Evolutionary conservation across 2,329 filamentous ascomycete species (phyloP).

Genomic region (Rosellinia necatrix): DNA sequence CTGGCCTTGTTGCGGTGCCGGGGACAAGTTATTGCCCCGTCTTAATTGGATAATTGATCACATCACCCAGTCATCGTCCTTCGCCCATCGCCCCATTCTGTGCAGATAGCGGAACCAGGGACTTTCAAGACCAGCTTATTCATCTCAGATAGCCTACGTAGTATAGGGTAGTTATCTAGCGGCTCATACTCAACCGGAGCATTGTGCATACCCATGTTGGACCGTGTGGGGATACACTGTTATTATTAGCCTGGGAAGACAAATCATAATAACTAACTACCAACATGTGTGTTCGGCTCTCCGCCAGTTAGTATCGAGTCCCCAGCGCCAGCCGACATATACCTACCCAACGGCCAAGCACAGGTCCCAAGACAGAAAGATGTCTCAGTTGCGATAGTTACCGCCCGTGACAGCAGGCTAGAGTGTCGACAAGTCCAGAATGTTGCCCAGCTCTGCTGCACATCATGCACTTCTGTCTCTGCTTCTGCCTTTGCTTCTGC

Average conservation of each 20-base stretch:
- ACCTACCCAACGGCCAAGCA: too few relatives aligned
- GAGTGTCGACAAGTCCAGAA: too few relatives aligned
- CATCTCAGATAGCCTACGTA: neutral
- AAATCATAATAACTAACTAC: too few relatives aligned
- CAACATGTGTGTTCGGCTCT: neutral
- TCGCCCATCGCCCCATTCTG: neutral
- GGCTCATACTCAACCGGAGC: neutral
- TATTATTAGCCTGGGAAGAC: constrained; percentile 17
- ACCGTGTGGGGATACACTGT: neutral
- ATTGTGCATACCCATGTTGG: neutral
- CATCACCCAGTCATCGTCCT: neutral
- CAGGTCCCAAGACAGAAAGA: too few relatives aligned
- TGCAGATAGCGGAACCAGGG: neutral
- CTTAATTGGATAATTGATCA: neutral
- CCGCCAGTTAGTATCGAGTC: constrained; percentile 1
- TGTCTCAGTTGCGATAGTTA: too few relatives aligned
- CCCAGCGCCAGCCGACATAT: neutral
- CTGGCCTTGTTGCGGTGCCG: neutral
- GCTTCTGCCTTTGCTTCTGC: neutral
- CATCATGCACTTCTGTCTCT: too few relatives aligned
- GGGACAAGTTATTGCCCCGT: neutral
- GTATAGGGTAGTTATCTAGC: too few relatives aligned
- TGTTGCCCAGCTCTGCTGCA: too few relatives aligned
- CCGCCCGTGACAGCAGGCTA: too few relatives aligned
- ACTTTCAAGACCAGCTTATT: too few relatives aligned